Base-by-base conservation (phyloP, 805 yeast species). In the Saccharomycopsis sp. region DNA sequence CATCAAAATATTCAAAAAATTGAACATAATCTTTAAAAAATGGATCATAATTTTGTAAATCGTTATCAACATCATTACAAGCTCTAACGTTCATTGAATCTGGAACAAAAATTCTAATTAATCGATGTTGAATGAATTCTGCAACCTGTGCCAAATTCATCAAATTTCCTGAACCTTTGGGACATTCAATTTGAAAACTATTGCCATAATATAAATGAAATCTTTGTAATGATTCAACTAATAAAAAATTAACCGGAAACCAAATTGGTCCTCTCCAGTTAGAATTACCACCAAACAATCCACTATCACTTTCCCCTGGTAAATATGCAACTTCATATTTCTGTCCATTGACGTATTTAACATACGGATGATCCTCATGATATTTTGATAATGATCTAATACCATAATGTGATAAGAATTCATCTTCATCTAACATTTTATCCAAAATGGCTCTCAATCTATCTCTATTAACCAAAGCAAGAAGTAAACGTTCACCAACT, bases 241-340 rank as follows among this genome's bases (percentile, higher is more conserved):
- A 63, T 46, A 87, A 64, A 59, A 87, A 87, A 53, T 81, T 87
- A 10, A 84, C 84, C 17, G 96, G 95, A 68, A 87, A 86, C 96
- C 96, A 87, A 51, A 87, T 86, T 13, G 96, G 96, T 2, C 96
- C 96, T 59, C 96, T 72, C 96, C 96, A 87, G 61, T 87, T 87
- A 18, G 95, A 86, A 58, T 87, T 87, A 44, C 96, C 96, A 37
- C 96, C 96, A 69, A 87, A 87, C 74, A 88, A 73, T 4, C 95
- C 95, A 4, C 94, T 79, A 55, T 85, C 89, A 21, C 94, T 81
- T 55, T 85, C 95, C 23, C 94, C 95, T 4, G 94, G 80, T 40
- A 85, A 70, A 59, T 86, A 85, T 44, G 72, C 70, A 25, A 85
- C 88, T 34, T 67, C 63, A 59, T 78, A 87, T 30, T 69, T 64